A percentile compares a stretch with the other conserved stretches of the same genome.
These are phyloP conservation scores for Avena eriantha DNA, from an alignment of 176 grass and related monocot genomes.

Conservation along the genomic window DNA sequence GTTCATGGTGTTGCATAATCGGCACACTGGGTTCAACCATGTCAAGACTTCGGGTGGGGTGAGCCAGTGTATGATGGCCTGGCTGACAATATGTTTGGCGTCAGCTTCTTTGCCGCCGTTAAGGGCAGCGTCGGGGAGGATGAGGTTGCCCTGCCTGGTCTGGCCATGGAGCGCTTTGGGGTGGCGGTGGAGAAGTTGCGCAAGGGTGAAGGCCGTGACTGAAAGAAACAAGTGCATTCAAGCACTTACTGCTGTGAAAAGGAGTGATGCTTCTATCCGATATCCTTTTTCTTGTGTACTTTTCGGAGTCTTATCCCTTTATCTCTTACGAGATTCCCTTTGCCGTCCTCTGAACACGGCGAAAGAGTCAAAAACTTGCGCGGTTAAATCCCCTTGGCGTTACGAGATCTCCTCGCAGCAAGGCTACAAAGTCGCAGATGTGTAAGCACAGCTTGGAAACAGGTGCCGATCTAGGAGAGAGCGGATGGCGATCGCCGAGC, in stretches of 20 bases:
- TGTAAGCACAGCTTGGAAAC: not conserved
- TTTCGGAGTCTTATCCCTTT: no score
- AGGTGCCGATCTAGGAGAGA: not conserved
- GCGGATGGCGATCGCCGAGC: constrained; percentile 23
- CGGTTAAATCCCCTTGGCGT: no score
- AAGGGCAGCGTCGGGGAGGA: not conserved
- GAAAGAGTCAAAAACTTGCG: no score
- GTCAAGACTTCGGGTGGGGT: constrained; percentile 62
- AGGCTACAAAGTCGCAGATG: not conserved
- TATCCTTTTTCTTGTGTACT: no score
- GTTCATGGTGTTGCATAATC: constrained; percentile 44
- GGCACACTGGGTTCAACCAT: constrained; percentile 42
- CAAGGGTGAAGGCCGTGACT: not conserved
- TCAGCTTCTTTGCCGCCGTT: not conserved
- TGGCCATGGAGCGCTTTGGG: constrained; percentile 48
- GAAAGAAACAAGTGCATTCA: no score
- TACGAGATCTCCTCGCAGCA: no score
- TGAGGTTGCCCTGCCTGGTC: constrained; percentile 35
- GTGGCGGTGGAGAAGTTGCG: constrained; percentile 20
- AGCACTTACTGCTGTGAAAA: no score
- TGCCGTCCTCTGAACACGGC: no score
- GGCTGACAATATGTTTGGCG: not conserved
- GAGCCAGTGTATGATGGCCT: constrained; percentile 43
- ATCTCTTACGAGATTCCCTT: no score
- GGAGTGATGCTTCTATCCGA: no score